Evolutionary conservation across 371 early-diverging fungal species (phyloP), one percentile per base, ranked within the genome.

Genomic region (Haplosporangium sp.): DNA sequence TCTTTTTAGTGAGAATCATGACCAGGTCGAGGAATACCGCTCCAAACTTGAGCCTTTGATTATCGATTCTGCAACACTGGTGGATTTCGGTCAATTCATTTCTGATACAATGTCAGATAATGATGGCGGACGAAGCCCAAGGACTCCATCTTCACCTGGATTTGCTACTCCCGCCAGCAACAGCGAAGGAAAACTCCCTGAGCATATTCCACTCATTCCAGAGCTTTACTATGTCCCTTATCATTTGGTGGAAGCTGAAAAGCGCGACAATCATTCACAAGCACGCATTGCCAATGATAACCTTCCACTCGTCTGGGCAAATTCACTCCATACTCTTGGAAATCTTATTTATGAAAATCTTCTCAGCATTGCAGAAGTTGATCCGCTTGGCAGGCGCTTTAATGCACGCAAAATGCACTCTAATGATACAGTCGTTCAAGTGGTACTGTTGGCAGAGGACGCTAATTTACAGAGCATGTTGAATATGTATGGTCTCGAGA

Each of bases 241-340:
- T 9, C 92, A 93, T 38, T 47, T 78, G 0, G 91, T 96, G 64
- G 93, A 94, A 3, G 92, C 89, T 5, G 96, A 96, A 72, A 91
- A 89, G 68, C 82, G 76, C 15, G 76, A 90, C 52, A 95, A 94
- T 13, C 90, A 93, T 34, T 89, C 92, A 1, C 95, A 94, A 75
- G 86, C 86, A 20, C 89, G 96, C 50, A 78, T 92, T 35, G 93
- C 96, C 7, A 94, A 94, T 69, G 95, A 95, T 71, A 96, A 96
- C 73, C 87, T 95, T 0, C 96, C 96, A 2, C 84, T 96, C 10
- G 96, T 95, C 0, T 96, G 96, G 96, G 95, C 96, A 5, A 92
- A 95, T 63, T 93, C 93, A 5, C 88, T 96, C 11, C 94, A 92
- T 72, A 88, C 94, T 56, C 87, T 95, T 35, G 95, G 95, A 15